A percentile compares a stretch with the other conserved stretches of the same genome.
phyloP scores from a whole-genome alignment of 495 filamentous ascomycete species.

The Pyronema omphalodes region DNA sequence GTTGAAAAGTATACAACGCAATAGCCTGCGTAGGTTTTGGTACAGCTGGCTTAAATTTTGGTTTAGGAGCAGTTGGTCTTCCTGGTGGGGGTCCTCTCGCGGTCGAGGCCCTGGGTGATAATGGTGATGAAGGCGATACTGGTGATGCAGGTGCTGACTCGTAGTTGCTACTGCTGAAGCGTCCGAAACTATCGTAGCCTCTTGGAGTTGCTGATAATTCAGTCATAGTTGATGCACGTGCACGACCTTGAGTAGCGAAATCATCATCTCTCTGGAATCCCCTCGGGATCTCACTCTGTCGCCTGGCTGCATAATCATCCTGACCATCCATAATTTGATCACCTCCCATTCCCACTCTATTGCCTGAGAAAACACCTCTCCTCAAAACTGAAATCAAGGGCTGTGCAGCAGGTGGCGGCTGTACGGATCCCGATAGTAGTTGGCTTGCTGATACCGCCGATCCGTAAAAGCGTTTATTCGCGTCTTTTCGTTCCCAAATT shows the following conservation, averaged over 20 bases:
- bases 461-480: slow-evolving; percentile 90
- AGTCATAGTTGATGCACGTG: too few relatives aligned
- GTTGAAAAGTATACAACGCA: slow-evolving; percentile 81
- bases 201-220: slow-evolving; percentile 28
- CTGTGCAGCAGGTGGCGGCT: slow-evolving; percentile 62
- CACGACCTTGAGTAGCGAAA: too few relatives aligned
- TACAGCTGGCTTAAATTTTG: slow-evolving; percentile 44
- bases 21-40: slow-evolving; percentile 55
- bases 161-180: slow-evolving; percentile 1
- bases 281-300: too few relatives aligned
- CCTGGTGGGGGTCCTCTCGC: slow-evolving; percentile 27
- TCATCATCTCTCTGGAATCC: too few relatives aligned
- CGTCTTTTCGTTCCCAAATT: slow-evolving; percentile 82
- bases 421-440: slow-evolving; percentile 58
- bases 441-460: slow-evolving; percentile 59
- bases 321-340: too few relatives aligned
- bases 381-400: slow-evolving; percentile 71
- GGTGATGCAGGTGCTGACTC: too few relatives aligned
- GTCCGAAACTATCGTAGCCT: slow-evolving; percentile 13
- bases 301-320: too few relatives aligned
- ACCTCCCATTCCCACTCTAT: neutral
- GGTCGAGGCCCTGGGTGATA: neutral
- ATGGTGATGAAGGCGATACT: neutral
- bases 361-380: slow-evolving; percentile 49
- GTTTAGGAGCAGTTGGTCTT: slow-evolving; percentile 74